Conservation (phyloP, 306 rosid species). For the Crotalaria pallida region DNA sequence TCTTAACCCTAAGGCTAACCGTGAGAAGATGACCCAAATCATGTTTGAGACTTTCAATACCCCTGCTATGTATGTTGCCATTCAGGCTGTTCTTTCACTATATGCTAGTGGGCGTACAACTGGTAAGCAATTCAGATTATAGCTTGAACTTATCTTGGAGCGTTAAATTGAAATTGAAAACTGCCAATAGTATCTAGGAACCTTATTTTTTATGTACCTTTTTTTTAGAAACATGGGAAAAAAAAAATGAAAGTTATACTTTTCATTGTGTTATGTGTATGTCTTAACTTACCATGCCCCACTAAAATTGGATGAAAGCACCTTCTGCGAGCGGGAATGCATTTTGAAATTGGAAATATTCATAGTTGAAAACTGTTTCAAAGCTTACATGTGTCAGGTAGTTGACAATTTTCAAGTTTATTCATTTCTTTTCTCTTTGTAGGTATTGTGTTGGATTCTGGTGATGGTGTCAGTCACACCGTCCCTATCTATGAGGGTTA, state of each 20-base stretch:
- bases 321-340: not conserved
- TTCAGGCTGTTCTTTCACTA: slow-evolving; percentile 96
- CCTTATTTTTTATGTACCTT: not conserved
- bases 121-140: slow-evolving; percentile 46
- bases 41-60: slow-evolving; percentile 98
- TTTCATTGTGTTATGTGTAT: not conserved
- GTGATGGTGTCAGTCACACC: slow-evolving; percentile 99
- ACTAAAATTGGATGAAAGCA: not conserved
- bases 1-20: slow-evolving; percentile 94
- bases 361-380: not conserved
- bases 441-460: slow-evolving; percentile 98
- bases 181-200: too few species aligned
- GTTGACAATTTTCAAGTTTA: not conserved
- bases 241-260: not conserved
- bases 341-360: not conserved
- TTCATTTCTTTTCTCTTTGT: slow-evolving; percentile 20
- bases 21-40: slow-evolving; percentile 99
- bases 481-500: slow-evolving; percentile 98
- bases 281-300: not conserved
- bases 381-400: not conserved
- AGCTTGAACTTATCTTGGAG: not conserved
- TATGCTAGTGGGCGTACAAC: slow-evolving; percentile 99
- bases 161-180: not conserved
- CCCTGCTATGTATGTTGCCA: slow-evolving; percentile 99
- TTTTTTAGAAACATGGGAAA: not conserved